phyloP scores from a whole-genome alignment of 306 rosid genomes.

The Neltuma alba region DNA sequence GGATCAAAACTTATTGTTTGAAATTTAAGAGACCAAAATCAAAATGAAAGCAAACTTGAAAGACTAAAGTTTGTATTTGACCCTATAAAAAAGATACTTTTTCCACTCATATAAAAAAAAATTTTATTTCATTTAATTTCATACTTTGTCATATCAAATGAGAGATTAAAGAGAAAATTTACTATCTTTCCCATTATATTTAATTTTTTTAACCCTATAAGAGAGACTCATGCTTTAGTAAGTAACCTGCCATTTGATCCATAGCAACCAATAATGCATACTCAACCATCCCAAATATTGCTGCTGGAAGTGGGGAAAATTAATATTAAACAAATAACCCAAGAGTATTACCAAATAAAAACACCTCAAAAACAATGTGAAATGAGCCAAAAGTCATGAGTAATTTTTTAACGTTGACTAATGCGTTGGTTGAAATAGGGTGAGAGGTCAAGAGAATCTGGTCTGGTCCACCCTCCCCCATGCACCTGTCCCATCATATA shows the following conservation, averaged over 20 bases:
- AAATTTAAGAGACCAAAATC: no score
- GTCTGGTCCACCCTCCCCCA: constrained; percentile 37
- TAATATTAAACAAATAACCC: constrained; percentile 23
- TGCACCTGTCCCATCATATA: constrained; percentile 57
- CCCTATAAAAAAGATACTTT: no score
- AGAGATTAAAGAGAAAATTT: neutral
- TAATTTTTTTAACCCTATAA: neutral
- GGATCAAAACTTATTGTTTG: no score
- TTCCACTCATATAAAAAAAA: no score
- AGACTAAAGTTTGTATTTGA: no score
- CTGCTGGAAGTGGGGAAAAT: neutral
- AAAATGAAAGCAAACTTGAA: no score
- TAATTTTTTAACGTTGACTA: constrained; percentile 74
- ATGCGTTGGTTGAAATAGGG: constrained; percentile 56
- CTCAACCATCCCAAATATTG: constrained; percentile 38
- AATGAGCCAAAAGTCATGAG: neutral
- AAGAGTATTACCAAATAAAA: constrained; percentile 24
- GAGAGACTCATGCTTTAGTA: constrained; percentile 34
- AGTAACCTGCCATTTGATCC: constrained; percentile 47
- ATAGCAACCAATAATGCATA: constrained; percentile 34
- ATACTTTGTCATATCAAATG: neutral
- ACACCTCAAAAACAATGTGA: constrained; percentile 26
- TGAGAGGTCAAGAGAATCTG: constrained; percentile 55
- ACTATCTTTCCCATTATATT: no score
- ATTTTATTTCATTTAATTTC: neutral